Evolutionary conservation across 225 moss, liverwort and hornwort genomes (phyloP).

Genomic region (Pleurozium schreberi): DNA sequence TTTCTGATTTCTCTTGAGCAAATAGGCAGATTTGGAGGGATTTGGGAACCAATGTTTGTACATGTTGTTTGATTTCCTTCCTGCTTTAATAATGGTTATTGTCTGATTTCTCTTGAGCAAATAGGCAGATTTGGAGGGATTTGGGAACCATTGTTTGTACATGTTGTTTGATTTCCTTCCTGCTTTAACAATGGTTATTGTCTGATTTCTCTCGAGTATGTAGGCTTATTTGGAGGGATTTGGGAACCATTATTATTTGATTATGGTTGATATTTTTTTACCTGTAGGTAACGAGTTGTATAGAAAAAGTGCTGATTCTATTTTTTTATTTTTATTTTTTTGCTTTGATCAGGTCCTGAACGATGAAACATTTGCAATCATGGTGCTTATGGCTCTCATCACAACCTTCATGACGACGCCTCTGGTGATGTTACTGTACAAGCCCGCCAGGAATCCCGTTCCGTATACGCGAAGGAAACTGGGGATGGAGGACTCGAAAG

Average conservation of each 20-base stretch:
- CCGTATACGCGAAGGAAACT: slow-evolving; percentile 68
- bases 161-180: neutral
- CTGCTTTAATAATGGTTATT: neutral
- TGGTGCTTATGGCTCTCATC: slow-evolving; percentile 86
- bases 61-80: no score
- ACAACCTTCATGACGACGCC: slow-evolving; percentile 90
- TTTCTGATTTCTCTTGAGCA: neutral
- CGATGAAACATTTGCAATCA: slow-evolving; percentile 73
- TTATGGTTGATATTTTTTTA: neutral
- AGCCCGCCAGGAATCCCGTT: slow-evolving; percentile 54
- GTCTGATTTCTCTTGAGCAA: neutral
- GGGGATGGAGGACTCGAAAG: slow-evolving; percentile 45
- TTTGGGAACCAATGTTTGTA: neutral
- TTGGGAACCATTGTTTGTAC: neutral
- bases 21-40: neutral
- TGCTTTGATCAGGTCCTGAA: slow-evolving; percentile 51
- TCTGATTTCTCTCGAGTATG: neutral
- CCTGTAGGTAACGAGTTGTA: neutral
- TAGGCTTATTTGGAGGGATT: neutral
- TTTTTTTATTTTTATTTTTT: neutral
- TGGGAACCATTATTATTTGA: neutral
- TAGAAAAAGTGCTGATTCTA: neutral
- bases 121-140: neutral
- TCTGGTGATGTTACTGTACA: slow-evolving; percentile 68
- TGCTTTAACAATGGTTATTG: neutral